Conservation (phyloP, 805 yeast species). For the Cyberlindnera galapagoensis region DNA sequence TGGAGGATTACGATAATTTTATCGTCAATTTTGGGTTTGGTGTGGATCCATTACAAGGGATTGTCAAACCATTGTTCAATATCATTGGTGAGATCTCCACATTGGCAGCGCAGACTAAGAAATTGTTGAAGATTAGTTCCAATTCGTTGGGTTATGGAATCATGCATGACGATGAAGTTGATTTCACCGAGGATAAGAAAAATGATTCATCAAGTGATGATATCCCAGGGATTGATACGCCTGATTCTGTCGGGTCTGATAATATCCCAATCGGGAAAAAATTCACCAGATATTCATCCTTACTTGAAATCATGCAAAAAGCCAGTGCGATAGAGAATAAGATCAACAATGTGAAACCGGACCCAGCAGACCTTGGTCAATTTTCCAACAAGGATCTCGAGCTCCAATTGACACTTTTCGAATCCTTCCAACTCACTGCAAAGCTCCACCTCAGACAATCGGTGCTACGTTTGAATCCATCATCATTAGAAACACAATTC, state of each 20-base stretch:
- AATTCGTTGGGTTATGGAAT: conserved; percentile 23
- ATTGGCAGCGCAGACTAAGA: conserved; percentile 47
- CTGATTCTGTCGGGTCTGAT: conserved; percentile 14
- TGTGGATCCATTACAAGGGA: conserved; percentile 67
- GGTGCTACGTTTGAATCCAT: conserved; percentile 51
- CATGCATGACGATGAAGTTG: conserved; percentile 20
- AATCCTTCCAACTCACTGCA: conserved; percentile 63
- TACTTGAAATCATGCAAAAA: conserved; percentile 29
- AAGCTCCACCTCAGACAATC: conserved; percentile 63
- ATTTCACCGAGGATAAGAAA: conserved; percentile 12
- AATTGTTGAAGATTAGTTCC: conserved; percentile 25
- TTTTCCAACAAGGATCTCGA: conserved; percentile 45
- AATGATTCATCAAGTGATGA: conserved; percentile 9
- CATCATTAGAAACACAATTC: conserved; percentile 56
- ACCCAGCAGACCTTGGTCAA: conserved; percentile 36
- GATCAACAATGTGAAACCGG: conserved; percentile 48
- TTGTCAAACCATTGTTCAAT: conserved; percentile 61
- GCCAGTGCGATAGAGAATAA: conserved; percentile 38
- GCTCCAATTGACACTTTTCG: conserved; percentile 64
- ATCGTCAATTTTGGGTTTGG: conserved; percentile 30
- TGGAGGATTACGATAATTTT: conserved; percentile 47
- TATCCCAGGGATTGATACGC: conserved; percentile 22
- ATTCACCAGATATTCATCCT: conserved; percentile 27
- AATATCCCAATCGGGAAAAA: conserved; percentile 12
- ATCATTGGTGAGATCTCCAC: conserved; percentile 63